Evolutionary conservation across 352 stramenopile species (phyloP).

Genomic region (Phytophthora macrochlamydospora): DNA sequence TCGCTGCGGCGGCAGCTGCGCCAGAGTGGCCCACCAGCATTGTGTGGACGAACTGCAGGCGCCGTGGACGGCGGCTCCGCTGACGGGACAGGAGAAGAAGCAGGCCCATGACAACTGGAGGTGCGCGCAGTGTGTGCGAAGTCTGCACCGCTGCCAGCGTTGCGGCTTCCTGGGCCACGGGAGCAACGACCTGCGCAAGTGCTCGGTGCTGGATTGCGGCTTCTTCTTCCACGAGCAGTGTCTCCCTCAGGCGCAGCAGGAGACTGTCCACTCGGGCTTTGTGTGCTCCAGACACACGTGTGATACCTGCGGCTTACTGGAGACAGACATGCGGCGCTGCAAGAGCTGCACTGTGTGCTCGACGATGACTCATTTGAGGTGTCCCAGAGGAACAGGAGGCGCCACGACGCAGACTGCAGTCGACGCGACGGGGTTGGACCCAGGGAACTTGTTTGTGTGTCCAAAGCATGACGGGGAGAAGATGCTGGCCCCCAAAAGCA

Average conservation of each 20-base stretch:
- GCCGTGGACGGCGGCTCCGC: conserved; percentile 5
- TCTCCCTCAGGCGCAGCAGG: conserved; percentile 15
- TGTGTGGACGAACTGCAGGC: conserved; percentile 68
- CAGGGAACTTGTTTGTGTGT: conserved; percentile 54
- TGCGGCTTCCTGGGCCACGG: conserved; percentile 80
- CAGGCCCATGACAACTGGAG: conserved; percentile 50
- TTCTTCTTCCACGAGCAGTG: conserved; percentile 65
- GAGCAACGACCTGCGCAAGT: conserved; percentile 52
- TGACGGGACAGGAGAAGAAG: conserved; percentile 34
- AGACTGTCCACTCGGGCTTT: conserved; percentile 28
- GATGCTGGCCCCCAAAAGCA: conserved; percentile 8
- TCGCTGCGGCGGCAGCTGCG: conserved; percentile 60
- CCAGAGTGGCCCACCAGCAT: conserved; percentile 58
- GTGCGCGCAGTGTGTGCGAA: conserved; percentile 69
- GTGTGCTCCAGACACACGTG: conserved; percentile 73
- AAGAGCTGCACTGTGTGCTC: conserved; percentile 65
- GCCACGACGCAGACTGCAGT: not conserved
- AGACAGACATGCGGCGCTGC: conserved; percentile 56
- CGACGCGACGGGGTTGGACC: conserved; percentile 20
- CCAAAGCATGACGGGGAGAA: conserved; percentile 34
- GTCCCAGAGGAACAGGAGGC: conserved; percentile 25
- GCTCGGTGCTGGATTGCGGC: conserved; percentile 58
- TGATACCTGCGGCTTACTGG: conserved; percentile 42
- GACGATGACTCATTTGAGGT: conserved; percentile 53
- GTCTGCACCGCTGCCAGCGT: conserved; percentile 57